phyloP scores from a whole-genome alignment of 225 moss, liverwort and hornwort genomes.

The Climacium dendroides region DNA sequence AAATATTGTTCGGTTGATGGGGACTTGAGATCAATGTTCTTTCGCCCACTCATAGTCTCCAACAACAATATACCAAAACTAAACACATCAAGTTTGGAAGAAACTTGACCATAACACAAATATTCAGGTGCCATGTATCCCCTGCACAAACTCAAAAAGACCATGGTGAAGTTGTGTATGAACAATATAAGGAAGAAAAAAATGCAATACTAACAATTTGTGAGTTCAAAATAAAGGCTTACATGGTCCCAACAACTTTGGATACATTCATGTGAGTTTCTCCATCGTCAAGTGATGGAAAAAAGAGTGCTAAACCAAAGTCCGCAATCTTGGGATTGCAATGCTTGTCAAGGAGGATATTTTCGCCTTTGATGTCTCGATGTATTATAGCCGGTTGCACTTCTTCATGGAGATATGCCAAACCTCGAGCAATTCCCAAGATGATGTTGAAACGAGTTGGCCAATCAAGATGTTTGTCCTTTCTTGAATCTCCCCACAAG shows the following conservation, averaged over 20 bases:
- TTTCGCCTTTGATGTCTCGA: not conserved
- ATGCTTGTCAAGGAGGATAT: not conserved
- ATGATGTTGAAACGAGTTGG: not conserved
- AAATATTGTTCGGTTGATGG: not conserved
- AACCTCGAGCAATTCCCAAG: not conserved
- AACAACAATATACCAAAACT: not conserved
- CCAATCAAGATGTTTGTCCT: not conserved
- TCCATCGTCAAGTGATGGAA: not conserved
- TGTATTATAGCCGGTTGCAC: not conserved
- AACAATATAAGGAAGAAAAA: not conserved
- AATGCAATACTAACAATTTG: accelerated
- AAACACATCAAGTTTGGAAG: too few relatives aligned
- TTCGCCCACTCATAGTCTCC: not conserved
- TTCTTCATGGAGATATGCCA: not conserved
- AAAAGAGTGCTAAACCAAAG: not conserved
- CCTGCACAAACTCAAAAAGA: not conserved
- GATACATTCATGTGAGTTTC: not conserved
- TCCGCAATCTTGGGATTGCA: not conserved
- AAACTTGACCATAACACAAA: too few relatives aligned
- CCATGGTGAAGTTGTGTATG: not conserved
- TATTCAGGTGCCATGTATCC: too few relatives aligned
- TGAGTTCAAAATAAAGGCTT: not conserved
- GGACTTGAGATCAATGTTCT: not conserved
- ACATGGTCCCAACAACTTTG: not conserved
- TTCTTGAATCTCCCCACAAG: not conserved